Conservation (phyloP, 768 basidiomycete genomes). For the Boletus fagicola region DNA sequence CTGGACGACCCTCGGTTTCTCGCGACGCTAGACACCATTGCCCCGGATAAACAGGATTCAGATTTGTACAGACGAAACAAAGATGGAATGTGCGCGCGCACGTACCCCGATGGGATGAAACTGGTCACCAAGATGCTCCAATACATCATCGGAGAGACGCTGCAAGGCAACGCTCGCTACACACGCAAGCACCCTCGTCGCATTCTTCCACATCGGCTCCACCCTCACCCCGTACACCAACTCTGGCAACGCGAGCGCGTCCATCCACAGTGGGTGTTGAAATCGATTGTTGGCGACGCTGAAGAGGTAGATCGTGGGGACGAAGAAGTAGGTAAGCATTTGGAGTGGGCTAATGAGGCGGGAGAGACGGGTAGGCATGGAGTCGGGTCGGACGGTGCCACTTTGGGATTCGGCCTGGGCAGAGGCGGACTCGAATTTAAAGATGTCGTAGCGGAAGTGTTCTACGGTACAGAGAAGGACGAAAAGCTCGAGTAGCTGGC, state of each 20-base stretch:
- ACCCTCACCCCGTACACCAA: not conserved
- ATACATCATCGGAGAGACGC: not conserved
- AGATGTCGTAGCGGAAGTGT: not conserved
- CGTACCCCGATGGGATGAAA: conserved; percentile 12
- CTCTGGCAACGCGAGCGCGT: not conserved
- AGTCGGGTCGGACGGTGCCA: conserved; percentile 5
- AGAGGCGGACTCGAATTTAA: not conserved
- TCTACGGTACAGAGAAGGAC: conserved; percentile 2
- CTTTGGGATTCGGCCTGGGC: conserved; percentile 1
- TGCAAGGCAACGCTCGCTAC: not conserved
- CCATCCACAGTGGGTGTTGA: conserved; percentile 10
- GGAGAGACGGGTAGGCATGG: not conserved
- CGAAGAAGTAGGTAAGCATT: not conserved
- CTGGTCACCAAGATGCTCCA: conserved; percentile 7
- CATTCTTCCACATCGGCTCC: not conserved
- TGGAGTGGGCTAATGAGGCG: not conserved
- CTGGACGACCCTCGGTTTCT: conserved; percentile 11
- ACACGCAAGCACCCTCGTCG: not conserved
- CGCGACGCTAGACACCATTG: conserved; percentile 4
- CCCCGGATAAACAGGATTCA: not conserved
- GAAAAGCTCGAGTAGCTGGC: conserved; percentile 4
- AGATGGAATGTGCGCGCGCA: not conserved
- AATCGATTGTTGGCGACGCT: not conserved
- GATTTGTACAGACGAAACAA: no score
- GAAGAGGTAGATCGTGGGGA: not conserved